These are phyloP conservation scores for Aspergillus amoenus DNA, from an alignment of 2,329 filamentous ascomycete genomes.

Conservation along the genomic window DNA sequence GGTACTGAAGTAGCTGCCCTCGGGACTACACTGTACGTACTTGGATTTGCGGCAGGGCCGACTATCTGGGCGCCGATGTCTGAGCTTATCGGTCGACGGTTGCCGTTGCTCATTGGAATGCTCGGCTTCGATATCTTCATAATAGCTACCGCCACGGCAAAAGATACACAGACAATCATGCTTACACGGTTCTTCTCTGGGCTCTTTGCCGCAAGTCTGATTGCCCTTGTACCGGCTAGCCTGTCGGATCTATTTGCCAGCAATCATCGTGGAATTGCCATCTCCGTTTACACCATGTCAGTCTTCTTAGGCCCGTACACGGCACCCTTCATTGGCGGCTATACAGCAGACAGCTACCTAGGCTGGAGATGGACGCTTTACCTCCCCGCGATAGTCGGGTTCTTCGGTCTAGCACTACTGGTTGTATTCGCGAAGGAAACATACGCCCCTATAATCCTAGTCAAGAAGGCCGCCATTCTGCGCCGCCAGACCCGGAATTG, in stretches of 20 bases:
- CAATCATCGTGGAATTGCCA: conserved; percentile 36
- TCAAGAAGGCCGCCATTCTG: conserved; percentile 20
- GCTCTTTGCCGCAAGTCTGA: conserved; percentile 42
- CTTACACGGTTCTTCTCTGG: conserved; percentile 46
- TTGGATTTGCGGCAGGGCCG: conserved; percentile 58
- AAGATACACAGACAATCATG: conserved; percentile 40
- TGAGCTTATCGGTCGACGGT: conserved; percentile 58
- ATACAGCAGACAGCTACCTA: conserved; percentile 45
- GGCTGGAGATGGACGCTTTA: conserved; percentile 53
- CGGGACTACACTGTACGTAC: conserved; percentile 47
- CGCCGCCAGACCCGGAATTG: conserved; percentile 23
- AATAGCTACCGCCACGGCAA: conserved; percentile 43
- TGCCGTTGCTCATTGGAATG: conserved; percentile 48
- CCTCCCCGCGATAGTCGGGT: conserved; percentile 52
- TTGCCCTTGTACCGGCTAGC: conserved; percentile 41
- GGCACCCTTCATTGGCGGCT: conserved; percentile 50
- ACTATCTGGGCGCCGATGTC: conserved; percentile 61
- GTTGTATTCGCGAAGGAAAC: conserved; percentile 50
- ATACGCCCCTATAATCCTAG: conserved; percentile 45
- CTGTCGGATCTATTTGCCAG: conserved; percentile 52
- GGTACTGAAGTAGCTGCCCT: conserved; percentile 41
- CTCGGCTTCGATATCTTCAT: conserved; percentile 44
- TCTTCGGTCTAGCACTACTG: conserved; percentile 37
- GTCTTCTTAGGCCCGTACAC: conserved; percentile 48
- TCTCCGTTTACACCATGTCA: conserved; percentile 48